A percentile compares a stretch with the other conserved stretches of the same genome.
Evolutionary conservation across 352 stramenopile genomes (phyloP).

Genomic region (Phytophthora pinifolia): DNA sequence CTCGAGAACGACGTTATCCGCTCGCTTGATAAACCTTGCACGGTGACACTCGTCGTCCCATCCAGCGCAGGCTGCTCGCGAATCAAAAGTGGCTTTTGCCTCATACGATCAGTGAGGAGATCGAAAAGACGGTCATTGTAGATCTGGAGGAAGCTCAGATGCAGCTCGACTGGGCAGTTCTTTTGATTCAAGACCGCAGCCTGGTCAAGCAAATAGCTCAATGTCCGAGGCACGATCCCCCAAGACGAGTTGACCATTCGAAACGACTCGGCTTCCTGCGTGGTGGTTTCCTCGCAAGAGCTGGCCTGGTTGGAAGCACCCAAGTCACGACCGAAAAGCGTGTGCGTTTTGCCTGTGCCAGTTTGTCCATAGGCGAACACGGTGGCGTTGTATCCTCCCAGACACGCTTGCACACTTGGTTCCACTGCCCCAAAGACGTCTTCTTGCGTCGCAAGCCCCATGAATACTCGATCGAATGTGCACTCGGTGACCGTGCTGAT

Average conservation of each 20-base stretch:
- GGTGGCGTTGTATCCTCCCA: conserved; percentile 89
- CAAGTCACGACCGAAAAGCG: conserved; percentile 78
- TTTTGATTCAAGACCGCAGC: conserved; percentile 9
- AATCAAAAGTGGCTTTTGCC: conserved; percentile 70
- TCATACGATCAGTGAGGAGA: conserved; percentile 71
- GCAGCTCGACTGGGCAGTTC: conserved; percentile 42
- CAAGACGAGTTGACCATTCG: conserved; percentile 28
- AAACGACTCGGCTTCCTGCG: conserved; percentile 6
- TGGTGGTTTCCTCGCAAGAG: neutral
- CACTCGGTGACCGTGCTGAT: conserved; percentile 58
- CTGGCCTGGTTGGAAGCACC: conserved; percentile 1
- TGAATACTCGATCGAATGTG: conserved; percentile 77
- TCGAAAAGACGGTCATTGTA: conserved; percentile 95
- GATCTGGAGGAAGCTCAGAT: conserved; percentile 92
- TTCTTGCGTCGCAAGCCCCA: conserved; percentile 55
- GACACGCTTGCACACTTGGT: conserved; percentile 56
- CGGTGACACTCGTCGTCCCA: conserved; percentile 48
- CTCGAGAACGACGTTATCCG: conserved; percentile 41
- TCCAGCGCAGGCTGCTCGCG: conserved; percentile 61
- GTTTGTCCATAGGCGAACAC: conserved; percentile 94
- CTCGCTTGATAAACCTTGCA: conserved; percentile 65
- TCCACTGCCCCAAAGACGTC: conserved; percentile 78
- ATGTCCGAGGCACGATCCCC: conserved; percentile 82
- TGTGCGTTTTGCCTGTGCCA: conserved; percentile 92
- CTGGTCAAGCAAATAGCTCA: conserved; percentile 65